phyloP scores from a whole-genome alignment of 1,139 yeast genomes.

The Hansenula lynferdii region DNA sequence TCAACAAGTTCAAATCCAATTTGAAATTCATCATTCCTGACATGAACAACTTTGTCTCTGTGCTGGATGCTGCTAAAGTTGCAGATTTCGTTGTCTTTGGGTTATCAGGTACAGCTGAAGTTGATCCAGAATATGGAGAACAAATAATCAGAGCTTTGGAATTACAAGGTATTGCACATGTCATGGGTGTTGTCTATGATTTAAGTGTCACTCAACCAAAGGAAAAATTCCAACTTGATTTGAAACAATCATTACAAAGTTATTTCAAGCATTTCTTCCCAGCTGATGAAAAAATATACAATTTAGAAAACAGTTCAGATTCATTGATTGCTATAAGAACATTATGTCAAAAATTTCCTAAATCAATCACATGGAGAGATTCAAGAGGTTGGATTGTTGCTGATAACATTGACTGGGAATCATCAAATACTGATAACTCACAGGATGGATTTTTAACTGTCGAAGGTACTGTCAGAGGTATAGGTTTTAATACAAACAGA shows the following conservation, averaged over 20 bases:
- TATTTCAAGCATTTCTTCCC: conserved; percentile 92
- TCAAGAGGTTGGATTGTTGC: conserved; percentile 83
- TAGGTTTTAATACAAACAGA: conserved; percentile 73
- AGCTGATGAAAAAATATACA: conserved; percentile 69
- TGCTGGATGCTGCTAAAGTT: conserved; percentile 82
- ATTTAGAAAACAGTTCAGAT: conserved; percentile 65
- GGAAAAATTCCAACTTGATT: conserved; percentile 71
- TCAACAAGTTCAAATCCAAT: conserved; percentile 68
- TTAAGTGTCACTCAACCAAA: conserved; percentile 59
- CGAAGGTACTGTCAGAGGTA: conserved; percentile 84
- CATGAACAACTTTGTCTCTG: conserved; percentile 55
- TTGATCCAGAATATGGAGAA: conserved; percentile 76
- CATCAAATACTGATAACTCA: conserved; percentile 28
- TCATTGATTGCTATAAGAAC: conserved; percentile 65
- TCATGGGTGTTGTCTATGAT: conserved; percentile 78
- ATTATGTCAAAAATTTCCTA: conserved; percentile 83
- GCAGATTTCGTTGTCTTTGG: conserved; percentile 89
- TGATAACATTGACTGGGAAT: conserved; percentile 51
- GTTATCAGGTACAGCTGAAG: conserved; percentile 80
- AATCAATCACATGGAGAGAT: conserved; percentile 88
- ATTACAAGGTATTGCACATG: conserved; percentile 88
- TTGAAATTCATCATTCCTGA: conserved; percentile 76
- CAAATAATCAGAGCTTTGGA: conserved; percentile 82
- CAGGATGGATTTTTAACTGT: conserved; percentile 45
- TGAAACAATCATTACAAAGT: conserved; percentile 75